These are phyloP conservation scores for Podospora didyma DNA, from an alignment of 495 filamentous ascomycete species.

Conservation along the genomic window DNA sequence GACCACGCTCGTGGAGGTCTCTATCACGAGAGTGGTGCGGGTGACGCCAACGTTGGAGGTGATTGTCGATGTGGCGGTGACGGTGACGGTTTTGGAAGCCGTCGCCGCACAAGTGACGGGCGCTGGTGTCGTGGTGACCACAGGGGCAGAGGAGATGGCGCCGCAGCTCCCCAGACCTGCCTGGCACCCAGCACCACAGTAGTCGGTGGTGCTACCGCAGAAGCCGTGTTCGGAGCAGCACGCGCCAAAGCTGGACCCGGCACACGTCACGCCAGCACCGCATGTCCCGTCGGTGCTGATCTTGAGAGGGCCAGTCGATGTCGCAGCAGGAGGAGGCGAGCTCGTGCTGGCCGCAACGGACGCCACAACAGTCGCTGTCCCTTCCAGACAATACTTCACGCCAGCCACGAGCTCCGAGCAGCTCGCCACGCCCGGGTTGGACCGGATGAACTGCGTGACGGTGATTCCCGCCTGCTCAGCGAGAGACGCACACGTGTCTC, in stretches of 20 bases:
- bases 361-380: conserved; percentile 2
- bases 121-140: neutral
- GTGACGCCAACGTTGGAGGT: conserved; percentile 5
- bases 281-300: conserved; percentile 35
- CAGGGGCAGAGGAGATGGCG: neutral
- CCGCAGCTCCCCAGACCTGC: conserved; percentile 31
- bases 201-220: conserved; percentile 36
- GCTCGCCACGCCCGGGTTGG: conserved; percentile 22
- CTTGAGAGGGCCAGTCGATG: conserved; percentile 1
- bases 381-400: conserved; percentile 21
- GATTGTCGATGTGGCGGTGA: conserved; percentile 6
- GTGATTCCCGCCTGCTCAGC: conserved; percentile 21
- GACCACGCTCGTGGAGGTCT: conserved; percentile 13
- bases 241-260: conserved; percentile 34
- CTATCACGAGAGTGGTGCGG: conserved; percentile 8
- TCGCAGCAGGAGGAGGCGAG: neutral
- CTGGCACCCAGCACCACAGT: conserved; percentile 38
- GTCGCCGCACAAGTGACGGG: conserved; percentile 2
- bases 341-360: neutral
- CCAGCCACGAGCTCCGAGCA: conserved; percentile 20
- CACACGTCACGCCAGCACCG: conserved; percentile 36
- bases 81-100: conserved; percentile 14
- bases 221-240: conserved; percentile 42
- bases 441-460: conserved; percentile 24
- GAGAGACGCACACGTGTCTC: conserved; percentile 26